Evolutionary conservation across 2,329 filamentous ascomycete species (phyloP), one percentile per base, ranked within the genome.

Genomic region (Arthrobotrys sinensis): DNA sequence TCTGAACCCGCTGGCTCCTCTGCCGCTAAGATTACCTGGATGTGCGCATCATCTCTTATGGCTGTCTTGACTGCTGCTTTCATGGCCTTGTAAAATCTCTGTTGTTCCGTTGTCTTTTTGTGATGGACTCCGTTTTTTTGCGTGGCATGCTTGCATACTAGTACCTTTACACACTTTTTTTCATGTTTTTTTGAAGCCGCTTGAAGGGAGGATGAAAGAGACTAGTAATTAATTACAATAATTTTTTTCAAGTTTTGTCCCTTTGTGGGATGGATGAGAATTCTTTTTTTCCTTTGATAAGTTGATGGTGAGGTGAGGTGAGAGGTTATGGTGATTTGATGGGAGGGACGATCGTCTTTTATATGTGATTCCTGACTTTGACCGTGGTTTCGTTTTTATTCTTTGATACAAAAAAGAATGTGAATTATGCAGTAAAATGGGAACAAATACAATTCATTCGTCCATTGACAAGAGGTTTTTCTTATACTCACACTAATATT

Each of bases 11-110:
- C 75, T n/a, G 55, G 60, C 46, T 63, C 50, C 14, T 53, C 60
- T 46, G 75, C 71, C 10, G 53, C 67, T 24, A 67, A 78, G 67
- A 72, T 78, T 10, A 78, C 75, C 67, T 78, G 75, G 75, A 78
- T 78, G 75, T 78, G 75, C 38, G 75, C 75, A 16, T 78, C 75
- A 16, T 78, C 75, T 11, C 75, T 78, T 36, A 55, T 78, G 75
- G 75, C 75, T 14, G 75, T 78, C 28, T 50, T 78, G 55, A 78
- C 75, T 4, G 75, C 75, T 72, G 75, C 75, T 40, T 78, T 78
- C 53, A 78, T 78, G 75, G 75, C 60, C 12, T 78, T 78, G 75
- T 78, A 72, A 53, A 64, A n/a, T 36, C 38, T 46, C 28, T 57
- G 12, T 45, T 45, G 28, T 3, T 60, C 55, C 16, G 34, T 60